These are phyloP conservation scores for Alternaria solani DNA, from an alignment of 2,329 filamentous ascomycete species.

Conservation along the genomic window DNA sequence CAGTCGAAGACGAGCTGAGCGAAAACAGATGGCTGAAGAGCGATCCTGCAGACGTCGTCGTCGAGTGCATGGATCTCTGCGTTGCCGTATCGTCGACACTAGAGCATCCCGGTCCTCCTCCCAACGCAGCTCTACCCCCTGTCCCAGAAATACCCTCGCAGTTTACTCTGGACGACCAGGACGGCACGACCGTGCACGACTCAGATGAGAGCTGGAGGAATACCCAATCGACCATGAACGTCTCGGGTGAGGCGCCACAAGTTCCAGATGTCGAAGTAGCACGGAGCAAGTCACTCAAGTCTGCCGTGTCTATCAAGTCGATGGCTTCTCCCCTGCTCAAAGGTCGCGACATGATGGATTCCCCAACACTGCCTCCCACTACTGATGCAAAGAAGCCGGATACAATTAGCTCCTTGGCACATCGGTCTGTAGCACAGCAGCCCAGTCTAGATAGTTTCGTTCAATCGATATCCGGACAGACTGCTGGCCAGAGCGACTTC, in stretches of 20 bases:
- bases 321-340: constrained; percentile 56
- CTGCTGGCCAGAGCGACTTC: constrained; percentile 39
- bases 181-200: constrained; percentile 41
- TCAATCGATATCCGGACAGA: constrained; percentile 34
- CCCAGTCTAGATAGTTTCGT: constrained; percentile 48
- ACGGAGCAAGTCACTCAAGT: constrained; percentile 47
- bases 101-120: constrained; percentile 58
- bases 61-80: constrained; percentile 78
- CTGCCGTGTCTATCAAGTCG: constrained; percentile 54
- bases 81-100: constrained; percentile 53
- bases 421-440: constrained; percentile 31
- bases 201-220: constrained; percentile 61
- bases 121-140: constrained; percentile 57
- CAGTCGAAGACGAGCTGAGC: constrained; percentile 79
- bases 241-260: constrained; percentile 33
- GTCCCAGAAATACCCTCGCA: constrained; percentile 43
- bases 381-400: constrained; percentile 38
- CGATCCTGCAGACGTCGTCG: constrained; percentile 80
- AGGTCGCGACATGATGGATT: constrained; percentile 60
- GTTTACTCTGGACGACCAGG: constrained; percentile 41
- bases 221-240: constrained; percentile 61
- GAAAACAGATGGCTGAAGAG: constrained; percentile 83
- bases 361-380: constrained; percentile 68
- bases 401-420: constrained; percentile 29
- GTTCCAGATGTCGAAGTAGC: constrained; percentile 32